Base-by-base conservation (phyloP, 2,329 filamentous ascomycete species). In the Teratosphaeria zuluensis region DNA sequence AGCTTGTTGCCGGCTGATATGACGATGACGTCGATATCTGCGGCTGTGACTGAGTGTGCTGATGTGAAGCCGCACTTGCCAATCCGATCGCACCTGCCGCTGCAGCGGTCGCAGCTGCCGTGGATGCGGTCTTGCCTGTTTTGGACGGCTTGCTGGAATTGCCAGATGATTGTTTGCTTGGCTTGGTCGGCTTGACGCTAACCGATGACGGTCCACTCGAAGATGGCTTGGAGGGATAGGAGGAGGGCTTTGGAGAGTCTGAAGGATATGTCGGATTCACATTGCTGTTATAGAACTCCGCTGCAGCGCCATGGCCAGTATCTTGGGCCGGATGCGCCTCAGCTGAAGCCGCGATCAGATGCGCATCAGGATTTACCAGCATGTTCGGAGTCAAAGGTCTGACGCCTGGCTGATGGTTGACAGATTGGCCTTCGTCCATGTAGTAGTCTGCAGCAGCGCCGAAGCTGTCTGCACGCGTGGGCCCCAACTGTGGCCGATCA, bases 401-500 rank as follows among this genome's bases (percentile, higher is more conserved):
- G 11, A 84, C 75, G n/a, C 84, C 84, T 6, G 84, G 84, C 68
- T 86, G 84, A 12, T 75, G 68, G 9, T 74, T 68, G 1, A 86
- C 83, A 19, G 81, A 84, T 66, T 85, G 74, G 11, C 83, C 84
- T 64, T 83, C 78, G 66, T 86, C 84, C 51, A 80, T 77, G 68
- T 86, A 86, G 68, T 84, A 86, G 35, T 84, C 82, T n/a, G 69
- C 68, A 16, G 84, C 78, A 5, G 82, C 82, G 38, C 83, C 84
- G 56, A 77, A 77, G 54, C 61, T 62, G 53, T 69, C 61, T 28
- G 76, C 61, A 21, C 64, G 66, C 68, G 58, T 73, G 72, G 56
- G 77, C 77, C 57, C 74, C 71, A 64, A 77, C 80, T 51, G 80
- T 56, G 19, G 65, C 76, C 54, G 73, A 68, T 9, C 79, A 60